Percentiles rank a stretch among this genome's conserved stretches.
Evolutionary conservation across 2,329 filamentous ascomycete species (phyloP).

Genomic region (Arthrinium phaeospermum): DNA sequence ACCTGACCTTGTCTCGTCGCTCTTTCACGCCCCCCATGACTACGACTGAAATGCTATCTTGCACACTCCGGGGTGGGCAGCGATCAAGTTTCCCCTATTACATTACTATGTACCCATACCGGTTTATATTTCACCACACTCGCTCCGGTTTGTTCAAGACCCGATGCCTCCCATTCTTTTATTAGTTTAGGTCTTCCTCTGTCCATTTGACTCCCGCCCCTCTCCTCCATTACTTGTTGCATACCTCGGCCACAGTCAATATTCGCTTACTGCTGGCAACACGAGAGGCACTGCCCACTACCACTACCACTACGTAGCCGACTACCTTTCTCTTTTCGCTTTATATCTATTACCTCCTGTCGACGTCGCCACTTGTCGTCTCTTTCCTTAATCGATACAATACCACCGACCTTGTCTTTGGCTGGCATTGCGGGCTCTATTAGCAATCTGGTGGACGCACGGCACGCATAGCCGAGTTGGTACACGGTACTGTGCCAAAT

Average conservation of each 20-base stretch:
- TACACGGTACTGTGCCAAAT: not conserved
- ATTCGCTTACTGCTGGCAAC: constrained; percentile 1
- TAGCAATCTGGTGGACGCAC: not conserved
- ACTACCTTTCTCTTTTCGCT: not conserved
- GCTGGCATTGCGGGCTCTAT: not conserved
- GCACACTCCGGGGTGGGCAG: not conserved
- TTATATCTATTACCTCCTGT: not conserved
- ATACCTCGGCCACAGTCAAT: constrained; percentile 10
- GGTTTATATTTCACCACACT: constrained; percentile 1
- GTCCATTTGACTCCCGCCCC: not conserved
- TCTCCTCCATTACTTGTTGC: not conserved
- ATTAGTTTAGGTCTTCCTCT: not conserved
- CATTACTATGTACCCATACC: not conserved
- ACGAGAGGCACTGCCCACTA: not conserved
- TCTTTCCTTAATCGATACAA: not conserved
- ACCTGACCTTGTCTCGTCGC: constrained; percentile 9
- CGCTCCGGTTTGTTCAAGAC: constrained; percentile 8
- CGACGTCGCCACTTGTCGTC: not conserved
- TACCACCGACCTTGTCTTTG: not conserved
- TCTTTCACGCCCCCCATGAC: constrained; percentile 11
- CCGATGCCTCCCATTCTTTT: constrained; percentile 4
- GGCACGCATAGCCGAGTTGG: not conserved
- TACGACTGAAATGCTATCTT: constrained; percentile 16
- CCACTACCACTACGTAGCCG: not conserved
- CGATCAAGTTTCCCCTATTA: constrained; percentile 14